phyloP scores from a whole-genome alignment of 2,329 filamentous ascomycete genomes.

The Trichoderma semiorbis region DNA sequence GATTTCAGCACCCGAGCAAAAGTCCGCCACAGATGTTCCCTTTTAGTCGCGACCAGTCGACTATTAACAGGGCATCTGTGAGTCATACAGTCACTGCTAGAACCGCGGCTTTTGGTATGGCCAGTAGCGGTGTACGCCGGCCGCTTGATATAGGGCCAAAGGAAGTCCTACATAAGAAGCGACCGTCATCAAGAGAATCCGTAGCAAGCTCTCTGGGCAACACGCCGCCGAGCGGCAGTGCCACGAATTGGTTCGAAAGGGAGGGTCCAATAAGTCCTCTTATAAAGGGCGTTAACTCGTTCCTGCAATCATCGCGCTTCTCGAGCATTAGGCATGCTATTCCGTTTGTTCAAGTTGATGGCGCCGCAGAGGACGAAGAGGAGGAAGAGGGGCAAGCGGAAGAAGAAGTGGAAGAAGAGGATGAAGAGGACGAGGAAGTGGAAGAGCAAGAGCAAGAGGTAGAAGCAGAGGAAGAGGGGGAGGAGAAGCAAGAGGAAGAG shows the following conservation, averaged over 20 bases:
- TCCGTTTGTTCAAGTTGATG: conserved; percentile 20
- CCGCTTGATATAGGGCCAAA: conserved; percentile 29
- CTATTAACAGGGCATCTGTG: conserved; percentile 20
- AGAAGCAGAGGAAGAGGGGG: not conserved
- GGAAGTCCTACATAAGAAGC: conserved; percentile 10
- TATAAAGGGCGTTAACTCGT: conserved; percentile 34
- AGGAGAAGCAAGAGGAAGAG: not conserved
- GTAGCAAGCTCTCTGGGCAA: conserved; percentile 34
- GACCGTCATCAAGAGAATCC: conserved; percentile 27
- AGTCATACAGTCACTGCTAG: conserved; percentile 26
- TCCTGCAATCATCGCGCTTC: conserved; percentile 28
- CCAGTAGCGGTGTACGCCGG: conserved; percentile 7
- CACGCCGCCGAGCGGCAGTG: conserved; percentile 34
- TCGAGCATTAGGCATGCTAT: conserved; percentile 14
- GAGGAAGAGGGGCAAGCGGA: not conserved
- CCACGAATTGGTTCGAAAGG: conserved; percentile 43
- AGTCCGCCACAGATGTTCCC: conserved; percentile 30
- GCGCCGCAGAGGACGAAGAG: conserved; percentile 19
- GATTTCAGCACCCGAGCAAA: conserved; percentile 26
- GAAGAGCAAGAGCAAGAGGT: not conserved
- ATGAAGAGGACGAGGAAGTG: not conserved
- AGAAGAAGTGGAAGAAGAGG: conserved; percentile 15
- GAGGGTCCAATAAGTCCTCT: conserved; percentile 37
- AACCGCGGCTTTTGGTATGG: not conserved
- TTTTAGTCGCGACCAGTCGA: conserved; percentile 19